Evolutionary conservation across 768 basidiomycete species (phyloP), one percentile per base, ranked within the genome.

Genomic region (Leccinum pellstonianum): DNA sequence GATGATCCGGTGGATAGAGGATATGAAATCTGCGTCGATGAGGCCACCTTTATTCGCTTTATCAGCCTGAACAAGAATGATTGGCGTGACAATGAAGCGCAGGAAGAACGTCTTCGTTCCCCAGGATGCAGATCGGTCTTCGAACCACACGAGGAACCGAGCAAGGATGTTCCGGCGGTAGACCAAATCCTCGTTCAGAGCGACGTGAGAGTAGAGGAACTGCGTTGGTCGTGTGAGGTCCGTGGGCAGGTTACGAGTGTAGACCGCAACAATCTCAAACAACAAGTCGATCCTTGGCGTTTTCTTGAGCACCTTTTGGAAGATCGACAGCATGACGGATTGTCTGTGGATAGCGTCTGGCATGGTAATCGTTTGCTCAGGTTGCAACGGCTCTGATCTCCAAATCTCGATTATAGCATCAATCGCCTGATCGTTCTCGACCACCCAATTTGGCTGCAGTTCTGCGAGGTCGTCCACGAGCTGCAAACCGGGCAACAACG

Each of bases 161-260:
- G 86, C 80, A 37, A 99, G 77, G 51, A 97, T 77, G 57, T 90
- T 91, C n/a, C 92, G 85, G 43, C 90, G 91, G 75, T 84, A 91
- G 50, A 82, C 76, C 21, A 83, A 70, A 63, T 88, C 84, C 25
- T 85, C 78, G 68, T 82, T 88, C 53, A 90, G 75, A 2, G 94
- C 91, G 27, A 95, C 90, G 66, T 93, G 90, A 12, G 81, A 77
- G 68, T 94, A 96, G 4, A 99, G 82, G 79, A 97, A 98, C 57
- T 87, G 86, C 0, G 90, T 86, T 17, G 91, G 79, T 46, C 79
- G 83, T 31, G 92, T 83, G 17, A 91, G 78, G 69, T 98, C 95
- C 72, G 95, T 85, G 5, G 91, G 86, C 10, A 91, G 81, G 60
- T 86, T 83, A 63, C 88, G 87, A 25, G 88, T 86, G 75, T 88